phyloP scores from a whole-genome alignment of 306 rosid genomes.

The Astragalus glycyphyllos region DNA sequence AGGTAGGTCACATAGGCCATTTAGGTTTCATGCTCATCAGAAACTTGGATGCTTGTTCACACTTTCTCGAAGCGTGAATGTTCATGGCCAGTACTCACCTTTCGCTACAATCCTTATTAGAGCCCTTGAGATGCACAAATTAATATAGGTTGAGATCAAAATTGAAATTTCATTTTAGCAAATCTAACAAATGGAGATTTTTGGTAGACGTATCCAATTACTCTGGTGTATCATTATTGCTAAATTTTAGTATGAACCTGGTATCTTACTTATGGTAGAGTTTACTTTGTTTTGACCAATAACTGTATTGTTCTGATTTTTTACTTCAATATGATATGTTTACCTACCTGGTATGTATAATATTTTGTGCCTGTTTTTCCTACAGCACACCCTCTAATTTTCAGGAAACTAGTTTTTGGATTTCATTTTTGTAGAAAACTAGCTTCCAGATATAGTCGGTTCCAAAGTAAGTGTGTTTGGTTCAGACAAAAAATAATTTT shows the following conservation, averaged over 20 bases:
- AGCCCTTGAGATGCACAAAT: conserved; percentile 46
- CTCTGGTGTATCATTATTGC: conserved; percentile 38
- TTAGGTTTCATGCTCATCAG: conserved; percentile 43
- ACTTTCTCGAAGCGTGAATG: conserved; percentile 36
- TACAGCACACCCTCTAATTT: not conserved
- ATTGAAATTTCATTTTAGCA: conserved; percentile 26
- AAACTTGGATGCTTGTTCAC: conserved; percentile 6
- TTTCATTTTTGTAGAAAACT: too few species aligned
- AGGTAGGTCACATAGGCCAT: conserved; percentile 54
- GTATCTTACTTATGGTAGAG: conserved; percentile 23
- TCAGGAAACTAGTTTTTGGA: not conserved
- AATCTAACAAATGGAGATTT: conserved; percentile 41
- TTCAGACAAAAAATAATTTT: too few species aligned
- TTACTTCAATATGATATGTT: too few species aligned
- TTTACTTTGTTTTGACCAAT: conserved; percentile 30
- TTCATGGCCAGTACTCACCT: conserved; percentile 22
- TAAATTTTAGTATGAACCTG: conserved; percentile 31
- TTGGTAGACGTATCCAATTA: conserved; percentile 28
- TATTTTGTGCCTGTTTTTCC: not conserved
- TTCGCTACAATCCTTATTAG: conserved; percentile 35
- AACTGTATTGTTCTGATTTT: conserved; percentile 24
- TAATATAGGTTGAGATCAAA: conserved; percentile 41
- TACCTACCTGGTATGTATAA: too few species aligned
- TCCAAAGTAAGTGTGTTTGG: too few species aligned
- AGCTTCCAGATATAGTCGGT: not conserved